Percentiles rank a stretch among this genome's conserved stretches.
Evolutionary conservation across 1,284 basidiomycete genomes (phyloP).

Genomic region (Afroboletus lepidellus): DNA sequence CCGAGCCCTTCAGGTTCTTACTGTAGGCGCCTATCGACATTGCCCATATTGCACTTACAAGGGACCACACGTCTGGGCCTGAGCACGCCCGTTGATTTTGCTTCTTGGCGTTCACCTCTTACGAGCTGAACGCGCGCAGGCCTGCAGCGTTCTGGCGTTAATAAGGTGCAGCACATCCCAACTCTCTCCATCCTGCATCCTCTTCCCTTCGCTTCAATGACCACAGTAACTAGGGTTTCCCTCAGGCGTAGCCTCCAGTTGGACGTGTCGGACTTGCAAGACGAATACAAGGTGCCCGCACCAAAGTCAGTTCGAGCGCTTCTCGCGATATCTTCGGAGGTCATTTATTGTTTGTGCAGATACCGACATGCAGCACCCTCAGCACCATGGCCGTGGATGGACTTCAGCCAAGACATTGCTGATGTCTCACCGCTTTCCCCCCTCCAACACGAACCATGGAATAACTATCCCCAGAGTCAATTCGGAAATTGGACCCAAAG

Average conservation of each 20-base stretch:
- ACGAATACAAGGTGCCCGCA: conserved; percentile 15
- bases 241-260: neutral
- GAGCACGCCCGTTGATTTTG: neutral
- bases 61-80: conserved; percentile 10
- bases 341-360: conserved; percentile 10
- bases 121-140: neutral
- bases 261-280: conserved; percentile 14
- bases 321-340: neutral
- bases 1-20: neutral
- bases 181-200: neutral
- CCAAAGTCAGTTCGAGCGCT: conserved; percentile 19
- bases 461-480: conserved; percentile 44
- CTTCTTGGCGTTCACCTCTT: neutral
- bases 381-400: conserved; percentile 40
- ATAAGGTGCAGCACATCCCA: conserved; percentile 7
- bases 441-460: conserved; percentile 21
- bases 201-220: conserved; percentile 11
- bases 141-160: conserved; percentile 1
- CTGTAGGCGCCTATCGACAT: conserved; percentile 2
- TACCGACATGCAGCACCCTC: conserved; percentile 39
- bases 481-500: conserved; percentile 52
- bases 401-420: conserved; percentile 26
- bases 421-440: conserved; percentile 14
- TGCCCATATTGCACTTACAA: neutral
- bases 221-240: conserved; percentile 8